Conservation (phyloP, 345 rosid species). For the Turritis glabra region DNA sequence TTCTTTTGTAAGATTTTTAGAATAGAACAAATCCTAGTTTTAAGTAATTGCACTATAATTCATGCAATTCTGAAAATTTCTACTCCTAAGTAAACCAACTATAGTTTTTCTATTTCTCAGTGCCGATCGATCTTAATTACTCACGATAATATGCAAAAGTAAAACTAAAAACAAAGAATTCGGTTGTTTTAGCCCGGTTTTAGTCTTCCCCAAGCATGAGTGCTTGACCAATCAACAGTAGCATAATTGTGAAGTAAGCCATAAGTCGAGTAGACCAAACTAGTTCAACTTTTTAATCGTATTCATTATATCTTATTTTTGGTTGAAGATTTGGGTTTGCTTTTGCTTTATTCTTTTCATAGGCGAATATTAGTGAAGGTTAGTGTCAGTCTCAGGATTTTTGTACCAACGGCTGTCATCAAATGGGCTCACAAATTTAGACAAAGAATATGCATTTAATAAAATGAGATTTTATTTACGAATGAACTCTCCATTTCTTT, state of each 20-base stretch:
- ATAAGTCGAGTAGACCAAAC: constrained; percentile 35
- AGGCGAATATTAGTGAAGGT: constrained; percentile 33
- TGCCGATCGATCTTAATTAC: no score
- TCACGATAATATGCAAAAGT: no score
- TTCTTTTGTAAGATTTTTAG: no score
- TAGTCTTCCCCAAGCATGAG: constrained; percentile 14
- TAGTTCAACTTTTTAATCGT: constrained; percentile 18
- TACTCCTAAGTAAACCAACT: no score
- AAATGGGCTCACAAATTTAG: constrained; percentile 37
- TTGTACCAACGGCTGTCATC: constrained; percentile 36
- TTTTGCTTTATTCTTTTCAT: constrained; percentile 34
- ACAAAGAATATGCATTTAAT: constrained; percentile 23
- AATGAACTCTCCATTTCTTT: background rate
- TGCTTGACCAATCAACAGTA: constrained; percentile 37
- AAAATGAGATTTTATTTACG: constrained; percentile 7
- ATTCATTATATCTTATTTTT: constrained; percentile 18
- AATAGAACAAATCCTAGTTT: no score
- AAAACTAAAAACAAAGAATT: no score
- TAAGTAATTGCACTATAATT: no score
- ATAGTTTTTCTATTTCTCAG: no score
- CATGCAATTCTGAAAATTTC: no score
- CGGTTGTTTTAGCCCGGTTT: background rate
- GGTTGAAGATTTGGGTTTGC: constrained; percentile 26
- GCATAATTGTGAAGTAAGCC: constrained; percentile 30
- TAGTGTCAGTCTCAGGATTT: constrained; percentile 34